Percentiles rank a stretch among this genome's conserved stretches.
phyloP scores from a whole-genome alignment of 306 rosid genomes.

The Sphenostylis stenocarpa region DNA sequence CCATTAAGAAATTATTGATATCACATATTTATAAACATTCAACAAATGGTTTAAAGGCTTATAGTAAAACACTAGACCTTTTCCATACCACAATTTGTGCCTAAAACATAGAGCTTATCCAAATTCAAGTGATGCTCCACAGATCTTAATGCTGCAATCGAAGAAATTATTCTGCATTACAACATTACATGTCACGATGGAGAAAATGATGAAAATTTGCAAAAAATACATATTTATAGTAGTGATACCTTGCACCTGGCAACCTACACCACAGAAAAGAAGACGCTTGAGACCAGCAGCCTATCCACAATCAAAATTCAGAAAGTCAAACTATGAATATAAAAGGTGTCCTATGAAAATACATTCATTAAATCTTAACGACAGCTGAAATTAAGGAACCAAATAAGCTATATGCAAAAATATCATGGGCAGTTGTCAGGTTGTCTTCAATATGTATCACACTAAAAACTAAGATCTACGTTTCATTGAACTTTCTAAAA shows the following conservation, averaged over 20 bases:
- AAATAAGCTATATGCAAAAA: neutral
- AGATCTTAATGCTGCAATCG: constrained; percentile 94
- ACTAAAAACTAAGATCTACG: neutral
- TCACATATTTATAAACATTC: neutral
- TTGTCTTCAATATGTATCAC: neutral
- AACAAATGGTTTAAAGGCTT: neutral
- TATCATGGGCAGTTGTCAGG: neutral
- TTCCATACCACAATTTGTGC: constrained; percentile 93
- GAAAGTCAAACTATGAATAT: neutral
- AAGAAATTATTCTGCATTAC: constrained; percentile 97
- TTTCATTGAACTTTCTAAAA: neutral
- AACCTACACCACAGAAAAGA: constrained; percentile 98
- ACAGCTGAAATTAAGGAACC: neutral
- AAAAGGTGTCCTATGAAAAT: neutral
- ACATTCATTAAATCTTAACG: neutral
- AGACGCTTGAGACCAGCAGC: constrained; percentile 97
- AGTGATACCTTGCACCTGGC: constrained; percentile 92
- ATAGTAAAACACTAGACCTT: constrained; percentile 12
- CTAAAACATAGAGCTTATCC: constrained; percentile 95
- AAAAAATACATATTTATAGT: constrained; percentile 8
- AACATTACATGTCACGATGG: constrained; percentile 74
- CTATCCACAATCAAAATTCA: constrained; percentile 47
- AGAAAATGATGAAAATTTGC: constrained; percentile 39
- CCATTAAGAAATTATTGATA: neutral
- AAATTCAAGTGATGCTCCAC: constrained; percentile 88